Evolutionary conservation across 2,329 filamentous ascomycete genomes (phyloP).

Genomic region (Dactylellina drechsleri): DNA sequence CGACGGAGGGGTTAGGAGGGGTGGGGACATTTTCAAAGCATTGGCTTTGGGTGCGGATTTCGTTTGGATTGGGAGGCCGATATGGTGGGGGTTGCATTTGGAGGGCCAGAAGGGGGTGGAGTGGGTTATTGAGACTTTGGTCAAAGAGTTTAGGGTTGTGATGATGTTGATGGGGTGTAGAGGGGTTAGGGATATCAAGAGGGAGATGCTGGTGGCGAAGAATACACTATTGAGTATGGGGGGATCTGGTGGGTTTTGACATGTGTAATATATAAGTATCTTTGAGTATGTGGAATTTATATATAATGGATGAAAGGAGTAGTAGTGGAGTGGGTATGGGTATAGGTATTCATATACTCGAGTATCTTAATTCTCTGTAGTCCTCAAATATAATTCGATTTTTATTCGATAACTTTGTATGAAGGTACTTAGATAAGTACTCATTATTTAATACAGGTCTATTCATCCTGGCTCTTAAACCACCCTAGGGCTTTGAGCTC

Average conservation of each 20-base stretch:
- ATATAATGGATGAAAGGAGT: not conserved
- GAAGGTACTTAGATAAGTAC: not conserved
- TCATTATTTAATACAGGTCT: not conserved
- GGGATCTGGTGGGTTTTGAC: constrained; percentile 10
- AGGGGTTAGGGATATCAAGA: constrained; percentile 26
- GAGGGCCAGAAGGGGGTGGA: constrained; percentile 40
- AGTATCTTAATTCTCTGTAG: too few species aligned
- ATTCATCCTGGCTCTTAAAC: not conserved
- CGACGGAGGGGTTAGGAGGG: constrained; percentile 69
- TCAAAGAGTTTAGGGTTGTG: constrained; percentile 39
- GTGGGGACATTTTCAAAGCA: constrained; percentile 70
- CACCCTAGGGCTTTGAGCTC: constrained; percentile 12
- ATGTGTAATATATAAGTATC: not conserved
- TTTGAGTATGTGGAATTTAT: not conserved
- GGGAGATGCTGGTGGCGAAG: constrained; percentile 42
- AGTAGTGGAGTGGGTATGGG: too few species aligned
- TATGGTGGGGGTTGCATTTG: constrained; percentile 65
- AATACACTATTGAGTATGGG: constrained; percentile 35
- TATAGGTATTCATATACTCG: too few species aligned
- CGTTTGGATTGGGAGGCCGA: constrained; percentile 65
- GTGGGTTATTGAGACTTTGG: constrained; percentile 46
- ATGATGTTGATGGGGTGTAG: constrained; percentile 52
- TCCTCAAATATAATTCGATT: too few species aligned
- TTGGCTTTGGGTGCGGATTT: constrained; percentile 67
- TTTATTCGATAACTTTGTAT: not conserved